A percentile compares a stretch with the other conserved stretches of the same genome.
These are phyloP conservation scores for Yamadazyma scolyti DNA, from an alignment of 805 yeast genomes.

Conservation along the genomic window DNA sequence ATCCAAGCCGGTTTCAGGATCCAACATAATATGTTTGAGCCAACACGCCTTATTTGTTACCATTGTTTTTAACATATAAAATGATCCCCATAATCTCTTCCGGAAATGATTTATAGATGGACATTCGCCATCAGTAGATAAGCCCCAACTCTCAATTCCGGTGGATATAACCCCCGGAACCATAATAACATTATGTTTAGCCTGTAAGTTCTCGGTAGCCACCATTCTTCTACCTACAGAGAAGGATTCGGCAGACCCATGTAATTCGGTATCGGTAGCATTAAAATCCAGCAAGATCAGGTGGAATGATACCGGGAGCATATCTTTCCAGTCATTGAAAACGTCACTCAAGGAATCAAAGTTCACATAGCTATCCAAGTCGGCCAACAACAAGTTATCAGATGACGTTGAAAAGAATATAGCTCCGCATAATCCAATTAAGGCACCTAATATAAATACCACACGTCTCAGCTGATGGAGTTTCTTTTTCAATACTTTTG, in stretches of 20 bases:
- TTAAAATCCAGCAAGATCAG: slow-evolving; percentile 57
- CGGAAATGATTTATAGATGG: slow-evolving; percentile 83
- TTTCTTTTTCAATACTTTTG: slow-evolving; percentile 15
- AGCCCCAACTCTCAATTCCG: slow-evolving; percentile 92
- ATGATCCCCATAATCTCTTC: slow-evolving; percentile 94
- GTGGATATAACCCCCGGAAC: slow-evolving; percentile 97
- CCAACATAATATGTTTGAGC: slow-evolving; percentile 87
- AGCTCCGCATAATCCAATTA: slow-evolving; percentile 66
- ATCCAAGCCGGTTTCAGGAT: slow-evolving; percentile 88
- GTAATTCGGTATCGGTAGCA: slow-evolving; percentile 29
- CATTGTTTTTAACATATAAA: slow-evolving; percentile 92
- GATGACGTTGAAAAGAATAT: slow-evolving; percentile 47
- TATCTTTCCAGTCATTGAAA: slow-evolving; percentile 65
- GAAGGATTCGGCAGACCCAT: slow-evolving; percentile 74
- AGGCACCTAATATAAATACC: slow-evolving; percentile 65
- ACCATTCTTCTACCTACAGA: slow-evolving; percentile 74
- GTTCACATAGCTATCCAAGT: slow-evolving; percentile 46
- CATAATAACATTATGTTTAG: slow-evolving; percentile 79
- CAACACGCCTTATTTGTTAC: slow-evolving; percentile 88
- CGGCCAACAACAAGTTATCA: slow-evolving; percentile 39
- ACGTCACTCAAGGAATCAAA: slow-evolving; percentile 54
- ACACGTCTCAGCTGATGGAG: slow-evolving; percentile 52
- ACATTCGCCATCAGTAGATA: slow-evolving; percentile 71
- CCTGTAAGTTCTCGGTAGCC: slow-evolving; percentile 45
- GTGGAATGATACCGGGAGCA: slow-evolving; percentile 64